Percentiles rank a stretch among this genome's conserved stretches.
phyloP scores from a whole-genome alignment of 2,329 filamentous ascomycete species.

The Trichoderma sp. region DNA sequence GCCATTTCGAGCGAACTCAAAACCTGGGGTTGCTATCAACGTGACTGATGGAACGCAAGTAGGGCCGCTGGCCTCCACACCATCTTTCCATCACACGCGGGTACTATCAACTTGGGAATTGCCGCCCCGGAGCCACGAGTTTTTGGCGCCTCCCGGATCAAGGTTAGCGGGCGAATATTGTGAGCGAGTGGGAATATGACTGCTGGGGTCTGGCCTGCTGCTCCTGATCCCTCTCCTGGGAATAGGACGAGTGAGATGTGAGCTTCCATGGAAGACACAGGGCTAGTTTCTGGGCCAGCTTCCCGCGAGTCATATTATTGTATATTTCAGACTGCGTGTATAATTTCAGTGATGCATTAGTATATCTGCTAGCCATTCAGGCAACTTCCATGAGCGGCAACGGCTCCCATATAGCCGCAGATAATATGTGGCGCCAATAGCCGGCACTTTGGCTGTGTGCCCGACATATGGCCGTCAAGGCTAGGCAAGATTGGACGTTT shows the following conservation, averaged over 20 bases:
- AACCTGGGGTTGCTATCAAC: conserved; percentile 7
- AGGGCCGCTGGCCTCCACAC: not conserved
- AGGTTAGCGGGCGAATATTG: conserved; percentile 7
- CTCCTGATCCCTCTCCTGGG: not conserved
- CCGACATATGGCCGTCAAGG: conserved; percentile 17
- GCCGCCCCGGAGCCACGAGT: conserved; percentile 1
- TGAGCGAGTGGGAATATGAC: not conserved
- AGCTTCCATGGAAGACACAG: not conserved
- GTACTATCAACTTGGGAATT: not conserved
- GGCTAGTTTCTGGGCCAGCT: not conserved
- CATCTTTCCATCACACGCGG: conserved; percentile 1
- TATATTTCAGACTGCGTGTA: conserved; percentile 2
- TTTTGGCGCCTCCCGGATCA: conserved; percentile 15
- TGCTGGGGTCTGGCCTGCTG: not conserved
- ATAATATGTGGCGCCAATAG: conserved; percentile 3
- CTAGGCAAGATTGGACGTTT: not conserved
- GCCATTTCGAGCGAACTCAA: not conserved
- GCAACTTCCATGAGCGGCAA: not conserved
- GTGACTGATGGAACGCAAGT: not conserved
- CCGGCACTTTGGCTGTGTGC: conserved; percentile 12
- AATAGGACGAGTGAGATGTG: not conserved
- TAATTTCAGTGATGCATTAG: not conserved
- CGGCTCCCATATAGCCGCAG: not conserved
- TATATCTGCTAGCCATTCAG: not conserved
- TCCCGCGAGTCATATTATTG: conserved; percentile 4